Base-by-base conservation (phyloP, 2,329 filamentous ascomycete species). In the Apiospora saccharicola region DNA sequence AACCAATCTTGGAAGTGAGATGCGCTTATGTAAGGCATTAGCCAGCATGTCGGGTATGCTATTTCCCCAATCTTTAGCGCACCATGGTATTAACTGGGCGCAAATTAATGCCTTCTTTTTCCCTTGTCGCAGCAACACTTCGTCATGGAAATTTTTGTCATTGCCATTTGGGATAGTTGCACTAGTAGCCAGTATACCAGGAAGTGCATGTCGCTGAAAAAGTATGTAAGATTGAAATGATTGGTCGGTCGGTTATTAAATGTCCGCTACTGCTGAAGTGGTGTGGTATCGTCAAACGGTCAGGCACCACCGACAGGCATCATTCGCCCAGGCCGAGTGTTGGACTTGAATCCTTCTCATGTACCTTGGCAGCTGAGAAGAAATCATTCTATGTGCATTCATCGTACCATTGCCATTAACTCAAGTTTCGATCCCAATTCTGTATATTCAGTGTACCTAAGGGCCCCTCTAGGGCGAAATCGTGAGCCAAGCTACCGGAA, bases 21-120 rank as follows among this genome's bases (percentile, higher is more conserved):
- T 64, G 57, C 3, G 57, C 57, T 64, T 64, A 64, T 41, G 57
- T 64, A 64, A 64, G 57, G 13, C 34, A 5, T 10, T n/a, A 41
- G 30, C 57, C 57, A 64, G 30, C 57, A 64, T 41, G 34, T 37
- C 57, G 57, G 57, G 57, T 64, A 41, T 13, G 16, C 19, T 34
- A 49, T 49, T 61, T 61, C 26, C 51, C 51, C 26, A 57, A 57
- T 57, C 19, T 57, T 34, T 57, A 57, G 51, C 26, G 51, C 51
- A 7, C 26, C n/a, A 14, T 51, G 26, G 14, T 16, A 57, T 19
- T 2, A 30, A 26, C 24, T 16, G 24, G 51, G 14, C 26, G 51
- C 51, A 57, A 34, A 57, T 57, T 19, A 19, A 57, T 57, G 6
- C 7, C 24, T 14, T 16, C 30, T 53, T 30, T 34, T 19, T 53